Percentiles rank a stretch among this genome's conserved stretches.
These are phyloP conservation scores for Tothia fuscella DNA, from an alignment of 2,329 filamentous ascomycete species.

Conservation along the genomic window DNA sequence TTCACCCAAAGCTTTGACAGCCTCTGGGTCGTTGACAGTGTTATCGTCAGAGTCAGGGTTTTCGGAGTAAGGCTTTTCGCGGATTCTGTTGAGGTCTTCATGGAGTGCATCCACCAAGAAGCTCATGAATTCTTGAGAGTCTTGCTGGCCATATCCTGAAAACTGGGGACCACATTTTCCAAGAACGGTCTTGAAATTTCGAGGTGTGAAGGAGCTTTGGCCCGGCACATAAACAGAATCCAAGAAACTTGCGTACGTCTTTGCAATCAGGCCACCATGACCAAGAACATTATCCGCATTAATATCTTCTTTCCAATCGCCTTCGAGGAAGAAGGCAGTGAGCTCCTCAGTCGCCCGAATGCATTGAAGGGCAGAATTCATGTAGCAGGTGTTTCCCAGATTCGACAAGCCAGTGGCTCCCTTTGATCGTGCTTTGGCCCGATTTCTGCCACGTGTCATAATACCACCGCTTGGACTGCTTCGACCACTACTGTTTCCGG, in stretches of 20 bases:
- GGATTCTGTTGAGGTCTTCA: constrained; percentile 86
- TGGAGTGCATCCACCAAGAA: constrained; percentile 91
- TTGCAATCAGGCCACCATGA: constrained; percentile 77
- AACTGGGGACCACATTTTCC: constrained; percentile 75
- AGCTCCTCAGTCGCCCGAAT: constrained; percentile 87
- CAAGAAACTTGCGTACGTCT: constrained; percentile 65
- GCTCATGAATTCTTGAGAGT: constrained; percentile 92
- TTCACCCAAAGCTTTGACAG: constrained; percentile 74
- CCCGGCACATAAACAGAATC: constrained; percentile 65
- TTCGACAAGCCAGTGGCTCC: constrained; percentile 75
- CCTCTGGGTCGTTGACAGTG: constrained; percentile 72
- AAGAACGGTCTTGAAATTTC: constrained; percentile 70
- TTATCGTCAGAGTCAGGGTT: constrained; percentile 97
- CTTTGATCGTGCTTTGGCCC: constrained; percentile 39
- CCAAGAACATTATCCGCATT: constrained; percentile 78
- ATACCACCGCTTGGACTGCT: constrained; percentile 51
- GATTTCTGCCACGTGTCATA: constrained; percentile 63
- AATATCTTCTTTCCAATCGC: constrained; percentile 58
- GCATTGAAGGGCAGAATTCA: constrained; percentile 96
- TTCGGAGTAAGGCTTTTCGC: constrained; percentile 93
- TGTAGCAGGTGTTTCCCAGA: constrained; percentile 95
- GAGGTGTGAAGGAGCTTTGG: constrained; percentile 55
- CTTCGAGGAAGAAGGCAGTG: constrained; percentile 63
- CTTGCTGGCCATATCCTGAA: constrained; percentile 89
- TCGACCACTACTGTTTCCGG: constrained; percentile 42